Conservation (phyloP, 352 stramenopile genomes). For the Globisporangium canariense region DNA sequence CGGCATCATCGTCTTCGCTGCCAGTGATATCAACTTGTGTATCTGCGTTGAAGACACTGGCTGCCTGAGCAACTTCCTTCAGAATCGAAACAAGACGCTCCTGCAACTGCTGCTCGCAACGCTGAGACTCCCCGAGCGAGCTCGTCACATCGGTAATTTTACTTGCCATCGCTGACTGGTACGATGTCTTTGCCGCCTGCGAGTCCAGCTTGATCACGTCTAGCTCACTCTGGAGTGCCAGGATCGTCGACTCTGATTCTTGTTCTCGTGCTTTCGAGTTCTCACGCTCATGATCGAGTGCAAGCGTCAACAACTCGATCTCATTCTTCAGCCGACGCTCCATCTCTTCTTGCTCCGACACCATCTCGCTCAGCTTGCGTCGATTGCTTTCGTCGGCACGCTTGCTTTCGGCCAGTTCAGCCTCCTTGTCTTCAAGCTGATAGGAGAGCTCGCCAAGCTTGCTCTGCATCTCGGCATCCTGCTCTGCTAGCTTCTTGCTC, state of each 20-base stretch:
- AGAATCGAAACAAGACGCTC: conserved; percentile 38
- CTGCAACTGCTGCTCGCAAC: conserved; percentile 47
- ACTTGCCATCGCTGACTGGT: conserved; percentile 20
- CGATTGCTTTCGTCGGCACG: conserved; percentile 33
- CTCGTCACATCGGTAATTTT: conserved; percentile 33
- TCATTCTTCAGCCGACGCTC: conserved; percentile 34
- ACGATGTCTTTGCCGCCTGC: conserved; percentile 22
- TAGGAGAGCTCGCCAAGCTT: conserved; percentile 27
- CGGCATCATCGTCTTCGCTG: conserved; percentile 22
- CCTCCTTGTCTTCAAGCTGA: conserved; percentile 27
- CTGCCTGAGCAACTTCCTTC: conserved; percentile 35
- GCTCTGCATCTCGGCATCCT: conserved; percentile 19
- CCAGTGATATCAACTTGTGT: conserved; percentile 17
- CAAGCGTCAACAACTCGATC: conserved; percentile 37
- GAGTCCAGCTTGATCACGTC: conserved; percentile 30
- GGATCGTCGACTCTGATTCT: conserved; percentile 33
- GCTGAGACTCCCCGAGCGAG: conserved; percentile 35
- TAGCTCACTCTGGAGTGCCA: conserved; percentile 32
- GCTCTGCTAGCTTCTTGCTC: conserved; percentile 29
- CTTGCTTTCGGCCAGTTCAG: conserved; percentile 30
- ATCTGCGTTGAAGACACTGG: conserved; percentile 20
- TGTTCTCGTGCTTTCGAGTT: conserved; percentile 38
- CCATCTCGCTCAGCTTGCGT: conserved; percentile 37
- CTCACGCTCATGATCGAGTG: conserved; percentile 46
- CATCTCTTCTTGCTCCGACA: conserved; percentile 41